phyloP scores from a whole-genome alignment of 176 grass and related monocot genomes.

The Saccharum officinarum region DNA sequence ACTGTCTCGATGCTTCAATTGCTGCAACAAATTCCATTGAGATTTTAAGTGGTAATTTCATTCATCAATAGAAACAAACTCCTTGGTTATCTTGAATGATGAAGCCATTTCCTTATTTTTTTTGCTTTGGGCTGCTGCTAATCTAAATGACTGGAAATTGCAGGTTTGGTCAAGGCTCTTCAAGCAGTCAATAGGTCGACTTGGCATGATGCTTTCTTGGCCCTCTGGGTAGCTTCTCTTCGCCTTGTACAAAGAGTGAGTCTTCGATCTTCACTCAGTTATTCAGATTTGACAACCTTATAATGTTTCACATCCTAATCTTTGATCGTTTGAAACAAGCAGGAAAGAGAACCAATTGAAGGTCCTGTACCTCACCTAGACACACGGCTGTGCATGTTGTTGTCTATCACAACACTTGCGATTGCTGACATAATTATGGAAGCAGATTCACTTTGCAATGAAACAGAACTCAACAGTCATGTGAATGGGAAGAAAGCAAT shows the following conservation, averaged over 20 bases:
- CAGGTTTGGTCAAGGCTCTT: slow-evolving; percentile 95
- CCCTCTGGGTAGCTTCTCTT: slow-evolving; percentile 92
- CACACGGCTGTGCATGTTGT: slow-evolving; percentile 82
- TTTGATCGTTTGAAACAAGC: slow-evolving; percentile 34
- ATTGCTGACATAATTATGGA: slow-evolving; percentile 83
- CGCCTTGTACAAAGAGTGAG: slow-evolving; percentile 94
- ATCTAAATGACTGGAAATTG: slow-evolving; percentile 29
- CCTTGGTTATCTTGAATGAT: not conserved
- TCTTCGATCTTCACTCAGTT: slow-evolving; percentile 20
- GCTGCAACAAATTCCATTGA: slow-evolving; percentile 90
- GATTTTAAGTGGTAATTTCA: slow-evolving; percentile 76
- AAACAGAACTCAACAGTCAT: slow-evolving; percentile 42
- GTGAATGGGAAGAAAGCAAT: slow-evolving; percentile 41
- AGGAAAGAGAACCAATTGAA: slow-evolving; percentile 96
- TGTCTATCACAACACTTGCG: slow-evolving; percentile 83
- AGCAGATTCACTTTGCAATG: slow-evolving; percentile 50
- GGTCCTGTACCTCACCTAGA: slow-evolving; percentile 95
- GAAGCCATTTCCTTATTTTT: not conserved
- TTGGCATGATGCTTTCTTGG: slow-evolving; percentile 95
- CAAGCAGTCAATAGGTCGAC: slow-evolving; percentile 79
- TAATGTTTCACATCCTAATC: slow-evolving; percentile 36
- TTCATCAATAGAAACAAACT: slow-evolving; percentile 29
- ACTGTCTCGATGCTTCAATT: slow-evolving; percentile 88
- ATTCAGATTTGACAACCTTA: not conserved
- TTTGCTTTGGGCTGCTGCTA: not conserved